phyloP scores from a whole-genome alignment of 2,329 filamentous ascomycete species.

The Thielaviopsis populi region DNA sequence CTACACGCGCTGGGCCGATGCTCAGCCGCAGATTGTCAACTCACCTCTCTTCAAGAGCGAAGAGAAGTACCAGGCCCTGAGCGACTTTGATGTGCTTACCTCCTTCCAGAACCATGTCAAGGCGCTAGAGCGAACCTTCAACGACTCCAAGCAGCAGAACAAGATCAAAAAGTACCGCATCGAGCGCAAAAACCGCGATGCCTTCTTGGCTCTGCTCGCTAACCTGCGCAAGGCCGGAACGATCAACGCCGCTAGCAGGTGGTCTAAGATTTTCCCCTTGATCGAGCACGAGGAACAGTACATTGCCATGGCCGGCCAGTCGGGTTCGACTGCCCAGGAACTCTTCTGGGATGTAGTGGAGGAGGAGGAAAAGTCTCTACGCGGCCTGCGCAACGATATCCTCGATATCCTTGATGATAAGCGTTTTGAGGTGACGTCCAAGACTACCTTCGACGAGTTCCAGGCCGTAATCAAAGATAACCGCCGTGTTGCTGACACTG shows the following conservation, averaged over 20 bases:
- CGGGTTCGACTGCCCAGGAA: constrained; percentile 73
- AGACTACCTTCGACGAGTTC: constrained; percentile 84
- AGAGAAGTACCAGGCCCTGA: constrained; percentile 72
- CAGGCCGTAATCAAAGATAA: constrained; percentile 67
- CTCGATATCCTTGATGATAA: constrained; percentile 83
- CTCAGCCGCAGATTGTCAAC: constrained; percentile 53
- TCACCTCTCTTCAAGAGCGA: constrained; percentile 42
- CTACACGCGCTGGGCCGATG: constrained; percentile 89
- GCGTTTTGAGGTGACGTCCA: constrained; percentile 75
- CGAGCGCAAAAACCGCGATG: constrained; percentile 76
- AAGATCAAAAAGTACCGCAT: constrained; percentile 66
- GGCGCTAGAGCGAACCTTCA: constrained; percentile 75
- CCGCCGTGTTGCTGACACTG: constrained; percentile 74
- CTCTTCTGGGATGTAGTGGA: constrained; percentile 94
- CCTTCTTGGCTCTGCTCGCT: constrained; percentile 57
- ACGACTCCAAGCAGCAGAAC: constrained; percentile 76
- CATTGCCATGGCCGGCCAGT: constrained; percentile 64
- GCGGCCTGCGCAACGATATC: constrained; percentile 66
- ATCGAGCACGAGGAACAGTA: constrained; percentile 75
- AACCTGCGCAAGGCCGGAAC: constrained; percentile 62
- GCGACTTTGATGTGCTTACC: constrained; percentile 76
- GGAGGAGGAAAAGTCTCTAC: constrained; percentile 78
- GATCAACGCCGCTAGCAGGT: constrained; percentile 82
- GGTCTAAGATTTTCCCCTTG: constrained; percentile 62
- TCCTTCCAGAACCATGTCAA: constrained; percentile 95